phyloP scores from a whole-genome alignment of 2,329 filamentous ascomycete genomes.

The Mycosphaerella sp. region DNA sequence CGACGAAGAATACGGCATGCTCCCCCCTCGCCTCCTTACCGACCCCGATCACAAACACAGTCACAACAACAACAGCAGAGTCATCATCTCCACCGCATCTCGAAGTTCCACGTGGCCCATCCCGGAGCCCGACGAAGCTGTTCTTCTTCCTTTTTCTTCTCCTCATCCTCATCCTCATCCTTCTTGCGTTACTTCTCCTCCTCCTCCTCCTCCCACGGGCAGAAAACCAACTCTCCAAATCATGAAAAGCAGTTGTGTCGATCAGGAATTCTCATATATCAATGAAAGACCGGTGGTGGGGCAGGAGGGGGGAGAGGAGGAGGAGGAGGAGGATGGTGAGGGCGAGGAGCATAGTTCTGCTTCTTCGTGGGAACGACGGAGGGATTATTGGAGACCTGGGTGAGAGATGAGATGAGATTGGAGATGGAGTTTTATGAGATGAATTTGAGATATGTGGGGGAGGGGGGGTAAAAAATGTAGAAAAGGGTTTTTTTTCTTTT shows the following conservation, averaged over 20 bases:
- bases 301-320: not conserved
- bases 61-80: not conserved
- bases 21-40: not conserved
- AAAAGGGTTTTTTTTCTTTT: no score
- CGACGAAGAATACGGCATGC: constrained; percentile 17
- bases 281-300: no score
- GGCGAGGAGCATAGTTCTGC: no score
- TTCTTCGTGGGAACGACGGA: no score
- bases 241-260: constrained; percentile 18
- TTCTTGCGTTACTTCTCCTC: no score
- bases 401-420: no score
- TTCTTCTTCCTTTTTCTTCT: no score
- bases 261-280: constrained; percentile 17
- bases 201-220: not conserved
- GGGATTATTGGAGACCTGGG: no score
- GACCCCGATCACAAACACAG: not conserved
- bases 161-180: no score
- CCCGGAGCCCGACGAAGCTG: not conserved
- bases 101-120: not conserved
- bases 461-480: no score
- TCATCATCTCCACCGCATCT: not conserved
- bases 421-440: no score
- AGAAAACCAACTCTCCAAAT: constrained; percentile 16
- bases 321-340: not conserved
- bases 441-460: no score